Evolutionary conservation across 1,139 yeast genomes (phyloP), one percentile per base, ranked within the genome.

Genomic region (Debaryomyces nepalensis): DNA sequence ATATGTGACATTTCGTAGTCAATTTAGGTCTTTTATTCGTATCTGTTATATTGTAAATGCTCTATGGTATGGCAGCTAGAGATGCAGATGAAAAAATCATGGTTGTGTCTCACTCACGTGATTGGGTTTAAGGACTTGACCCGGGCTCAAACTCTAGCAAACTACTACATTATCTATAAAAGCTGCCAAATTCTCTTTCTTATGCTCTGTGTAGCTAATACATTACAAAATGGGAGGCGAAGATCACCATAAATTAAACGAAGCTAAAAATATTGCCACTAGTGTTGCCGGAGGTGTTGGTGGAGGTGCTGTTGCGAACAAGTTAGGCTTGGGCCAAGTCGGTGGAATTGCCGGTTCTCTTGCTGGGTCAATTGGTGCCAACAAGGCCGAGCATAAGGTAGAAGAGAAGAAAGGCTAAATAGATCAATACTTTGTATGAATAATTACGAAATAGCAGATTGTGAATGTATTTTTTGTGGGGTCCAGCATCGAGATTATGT

Each of bases 271-370:
- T 41, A 55, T 57, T 35, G 58, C 52, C 14, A 52, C 51, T 2
- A 46, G 56, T 9, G 59, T 56, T 11, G 59, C 54, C 2, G 61
- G 61, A 4, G 58, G 59, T 19, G 22, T 56, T 16, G 57, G 55
- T 5, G 61, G 55, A 18, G 51, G 53, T 33, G 44, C 51, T 18
- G 46, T 55, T 3, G 61, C 59, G 15, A 54, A 54, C 29, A 45
- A 48, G 10, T 41, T 39, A 15, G 59, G 55, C 23, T 48, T 65
- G 37, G 74, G 74, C 2, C 53, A 51, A 31, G 68, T 50, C 3
- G 72, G 73, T 14, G 73, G 68, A 43, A 58, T 68, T 38, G 72
- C 60, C 11, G 54, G 62, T 31, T 66, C 70, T 4, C 50, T 68
- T 34, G 66, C 59, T 9, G 73, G 73, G 6, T 62, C 70, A n/a